phyloP scores from a whole-genome alignment of 176 grass and related monocot species.

The Cenchrus fungigraminus region DNA sequence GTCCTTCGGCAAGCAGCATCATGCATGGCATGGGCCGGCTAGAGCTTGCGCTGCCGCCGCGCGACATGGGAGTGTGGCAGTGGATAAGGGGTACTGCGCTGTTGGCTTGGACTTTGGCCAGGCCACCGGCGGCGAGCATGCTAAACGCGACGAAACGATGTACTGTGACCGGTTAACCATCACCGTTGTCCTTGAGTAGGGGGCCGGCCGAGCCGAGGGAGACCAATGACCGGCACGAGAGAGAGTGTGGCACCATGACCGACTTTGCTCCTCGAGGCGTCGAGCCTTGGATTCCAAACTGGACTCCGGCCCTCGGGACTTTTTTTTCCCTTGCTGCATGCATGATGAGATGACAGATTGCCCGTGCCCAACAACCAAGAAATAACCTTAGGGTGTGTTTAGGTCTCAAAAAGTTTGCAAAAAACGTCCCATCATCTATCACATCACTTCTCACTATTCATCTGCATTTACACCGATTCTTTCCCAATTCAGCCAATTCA shows the following conservation, averaged over 20 bases:
- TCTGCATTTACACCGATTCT: no score
- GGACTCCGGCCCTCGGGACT: no score
- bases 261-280: not conserved
- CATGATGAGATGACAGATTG: no score
- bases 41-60: not conserved
- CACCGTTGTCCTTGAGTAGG: not conserved
- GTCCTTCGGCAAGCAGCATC: slow-evolving; percentile 20
- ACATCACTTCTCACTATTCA: no score
- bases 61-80: slow-evolving; percentile 21
- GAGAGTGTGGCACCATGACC: not conserved
- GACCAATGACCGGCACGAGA: not conserved
- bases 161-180: not conserved
- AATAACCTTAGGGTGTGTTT: no score
- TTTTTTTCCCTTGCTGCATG: no score
- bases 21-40: not conserved
- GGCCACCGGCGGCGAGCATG: not conserved
- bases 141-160: not conserved
- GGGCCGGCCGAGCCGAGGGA: not conserved
- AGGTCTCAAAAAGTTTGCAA: no score
- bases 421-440: no score
- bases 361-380: no score
- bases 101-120: not conserved
- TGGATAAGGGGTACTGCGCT: not conserved
- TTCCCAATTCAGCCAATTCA: no score
- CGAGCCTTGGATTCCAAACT: no score